Percentiles rank a stretch among this genome's conserved stretches.
phyloP scores from a whole-genome alignment of 2,329 filamentous ascomycete genomes.

The Phyllosticta citriasiana region DNA sequence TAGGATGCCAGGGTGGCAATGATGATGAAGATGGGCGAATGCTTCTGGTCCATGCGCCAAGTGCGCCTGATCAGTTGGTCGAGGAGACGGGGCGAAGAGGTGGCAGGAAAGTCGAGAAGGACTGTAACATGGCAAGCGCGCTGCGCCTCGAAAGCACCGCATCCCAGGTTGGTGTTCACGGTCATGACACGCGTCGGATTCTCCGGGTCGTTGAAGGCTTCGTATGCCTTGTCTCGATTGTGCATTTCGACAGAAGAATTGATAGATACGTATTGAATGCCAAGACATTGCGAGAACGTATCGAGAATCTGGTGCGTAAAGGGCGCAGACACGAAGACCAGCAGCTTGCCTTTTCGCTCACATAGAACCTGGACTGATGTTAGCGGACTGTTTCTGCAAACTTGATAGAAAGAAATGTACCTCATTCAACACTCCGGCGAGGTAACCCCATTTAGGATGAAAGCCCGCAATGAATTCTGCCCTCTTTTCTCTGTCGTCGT shows the following conservation, averaged over 20 bases:
- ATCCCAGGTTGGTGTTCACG: not conserved
- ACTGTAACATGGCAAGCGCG: not conserved
- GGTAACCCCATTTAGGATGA: not conserved
- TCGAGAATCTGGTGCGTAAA: not conserved
- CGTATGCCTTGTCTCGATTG: not conserved
- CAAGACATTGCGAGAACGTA: not conserved
- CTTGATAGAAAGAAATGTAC: not conserved
- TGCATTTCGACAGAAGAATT: not conserved
- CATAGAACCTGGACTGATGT: not conserved
- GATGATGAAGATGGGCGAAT: not conserved
- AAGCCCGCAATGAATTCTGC: not conserved
- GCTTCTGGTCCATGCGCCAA: not conserved
- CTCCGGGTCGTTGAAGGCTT: not conserved
- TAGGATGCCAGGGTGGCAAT: not conserved
- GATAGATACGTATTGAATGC: not conserved
- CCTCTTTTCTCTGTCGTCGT: not conserved
- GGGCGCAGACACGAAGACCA: not conserved
- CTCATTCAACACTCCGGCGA: not conserved
- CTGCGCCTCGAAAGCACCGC: not conserved
- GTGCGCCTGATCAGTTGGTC: not conserved
- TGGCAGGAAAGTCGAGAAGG: not conserved
- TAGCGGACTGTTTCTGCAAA: not conserved
- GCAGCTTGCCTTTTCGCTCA: not conserved
- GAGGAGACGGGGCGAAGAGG: not conserved
- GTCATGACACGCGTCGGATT: not conserved